Evolutionary conservation across 164 flowering plant genomes (phyloP), one percentile per base, ranked within the genome.

Genomic region (Saururus chinensis): DNA sequence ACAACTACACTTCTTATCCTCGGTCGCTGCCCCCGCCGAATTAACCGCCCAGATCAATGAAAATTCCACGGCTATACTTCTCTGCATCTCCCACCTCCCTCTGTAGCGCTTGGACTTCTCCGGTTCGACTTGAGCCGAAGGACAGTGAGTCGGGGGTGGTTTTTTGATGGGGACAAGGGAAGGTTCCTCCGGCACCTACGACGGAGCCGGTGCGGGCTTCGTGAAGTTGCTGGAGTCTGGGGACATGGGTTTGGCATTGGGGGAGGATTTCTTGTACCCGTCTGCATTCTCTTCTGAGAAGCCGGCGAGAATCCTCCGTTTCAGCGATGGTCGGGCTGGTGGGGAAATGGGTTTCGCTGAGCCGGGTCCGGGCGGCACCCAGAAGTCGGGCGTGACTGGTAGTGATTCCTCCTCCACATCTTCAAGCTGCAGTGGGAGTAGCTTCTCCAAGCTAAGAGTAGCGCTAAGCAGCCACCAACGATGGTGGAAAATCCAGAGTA

Each of bases 261-360:
- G 21, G 59, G 69, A 49, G 2, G 37, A 41, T 59, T 67, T 64
- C 53, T 65, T 52, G 24, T 71, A 61, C 52, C 23, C 76, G 35
- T 56, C 79, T 19, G 56, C 72, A 10, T 74, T 66, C 69, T 56
- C 76, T 19, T 13, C 64, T 30, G 68, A 54, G 9, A 73, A 72
- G 35, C 56, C 81, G 51, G 71, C 78, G 12, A 75, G 74, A 48
- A 82, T 84, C 88, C 79, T 84, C 16, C 81, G 92, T 63, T 86
- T 86, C 56, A 86, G 83, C 4, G 72, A 61, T 53, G 61, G 61
- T 49, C 49, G 62, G 11, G 51, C 54, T 22, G 65, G 72, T 40
- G 60, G 59, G 7, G 75, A 64, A 49, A 57, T 22, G 21, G 63
- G 59, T 49, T 58, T 59, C 40, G n/a, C 19, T 20, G 37, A 53